These are phyloP conservation scores for Kwoniella dejecticola DNA, from an alignment of 768 basidiomycete genomes.

Conservation along the genomic window DNA sequence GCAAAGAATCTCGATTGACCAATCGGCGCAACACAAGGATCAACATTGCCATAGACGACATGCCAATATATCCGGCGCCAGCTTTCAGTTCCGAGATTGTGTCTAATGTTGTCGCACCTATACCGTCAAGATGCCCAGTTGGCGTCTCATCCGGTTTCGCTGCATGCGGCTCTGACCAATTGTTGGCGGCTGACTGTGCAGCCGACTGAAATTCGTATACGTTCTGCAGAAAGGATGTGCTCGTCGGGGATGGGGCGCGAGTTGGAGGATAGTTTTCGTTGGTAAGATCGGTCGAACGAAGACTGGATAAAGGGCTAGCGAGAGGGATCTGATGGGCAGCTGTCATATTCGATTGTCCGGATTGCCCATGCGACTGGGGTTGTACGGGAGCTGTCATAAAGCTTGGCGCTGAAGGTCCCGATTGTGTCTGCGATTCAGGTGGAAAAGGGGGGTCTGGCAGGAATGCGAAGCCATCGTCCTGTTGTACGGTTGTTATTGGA, in stretches of 20 bases:
- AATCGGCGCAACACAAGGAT: not conserved
- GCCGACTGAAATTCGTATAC: slow-evolving; percentile 1
- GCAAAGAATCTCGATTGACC: slow-evolving; percentile 1
- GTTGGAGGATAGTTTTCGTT: slow-evolving; percentile 2
- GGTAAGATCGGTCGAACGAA: not conserved
- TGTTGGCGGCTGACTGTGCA: not conserved
- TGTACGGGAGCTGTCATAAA: not conserved
- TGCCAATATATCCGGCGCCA: slow-evolving; percentile 1
- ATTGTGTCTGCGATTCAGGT: too few species aligned
- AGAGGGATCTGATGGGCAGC: not conserved
- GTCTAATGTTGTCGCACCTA: not conserved
- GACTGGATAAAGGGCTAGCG: not conserved
- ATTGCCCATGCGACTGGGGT: too few species aligned
- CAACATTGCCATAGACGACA: slow-evolving; percentile 1
- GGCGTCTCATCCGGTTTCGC: not conserved
- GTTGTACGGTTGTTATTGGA: too few species aligned
- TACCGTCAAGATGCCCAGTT: not conserved
- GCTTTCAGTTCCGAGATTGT: not conserved
- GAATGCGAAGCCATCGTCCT: too few species aligned
- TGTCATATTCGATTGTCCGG: not conserved
- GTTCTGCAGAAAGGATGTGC: not conserved
- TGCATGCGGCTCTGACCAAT: slow-evolving; percentile 4
- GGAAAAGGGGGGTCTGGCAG: too few species aligned
- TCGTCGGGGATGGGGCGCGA: not conserved
- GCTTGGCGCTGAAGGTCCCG: too few species aligned